phyloP scores from a whole-genome alignment of 2,329 filamentous ascomycete species.

The Emmonsiellopsis sp. region DNA sequence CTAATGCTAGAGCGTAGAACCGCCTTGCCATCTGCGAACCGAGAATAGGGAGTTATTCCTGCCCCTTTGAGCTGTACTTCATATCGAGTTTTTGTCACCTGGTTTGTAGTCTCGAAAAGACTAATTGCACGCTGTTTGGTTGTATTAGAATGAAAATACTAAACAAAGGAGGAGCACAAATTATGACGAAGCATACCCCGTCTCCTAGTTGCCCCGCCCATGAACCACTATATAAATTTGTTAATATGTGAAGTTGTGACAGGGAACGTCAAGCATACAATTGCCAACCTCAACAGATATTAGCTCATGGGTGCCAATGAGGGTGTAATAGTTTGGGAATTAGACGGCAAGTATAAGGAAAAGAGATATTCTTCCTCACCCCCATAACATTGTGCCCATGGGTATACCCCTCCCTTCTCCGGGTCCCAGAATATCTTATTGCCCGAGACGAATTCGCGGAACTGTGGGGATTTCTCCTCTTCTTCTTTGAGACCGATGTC shows the following conservation, averaged over 20 bases:
- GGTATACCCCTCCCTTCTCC: constrained; percentile 71
- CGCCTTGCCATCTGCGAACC: constrained; percentile 92
- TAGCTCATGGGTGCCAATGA: background rate
- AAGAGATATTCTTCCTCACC: constrained; percentile 35
- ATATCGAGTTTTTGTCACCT: constrained; percentile 60
- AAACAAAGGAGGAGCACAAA: background rate
- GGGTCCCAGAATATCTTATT: constrained; percentile 72
- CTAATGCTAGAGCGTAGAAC: constrained; percentile 87
- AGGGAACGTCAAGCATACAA: constrained; percentile 27
- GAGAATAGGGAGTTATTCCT: constrained; percentile 84
- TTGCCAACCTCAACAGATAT: constrained; percentile 34
- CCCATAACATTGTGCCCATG: constrained; percentile 97
- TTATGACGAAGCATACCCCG: constrained; percentile 39
- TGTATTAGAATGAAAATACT: background rate
- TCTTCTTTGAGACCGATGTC: constrained; percentile 67
- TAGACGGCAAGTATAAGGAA: background rate
- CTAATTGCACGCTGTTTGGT: constrained; percentile 63
- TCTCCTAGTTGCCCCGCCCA: constrained; percentile 97
- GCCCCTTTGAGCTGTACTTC: constrained; percentile 94
- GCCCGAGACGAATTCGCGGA: constrained; percentile 67
- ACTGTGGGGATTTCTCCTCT: constrained; percentile 63
- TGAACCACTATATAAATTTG: constrained; percentile 50
- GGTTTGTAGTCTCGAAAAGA: constrained; percentile 80
- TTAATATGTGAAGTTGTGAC: constrained; percentile 19
- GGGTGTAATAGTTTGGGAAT: background rate